Evolutionary conservation across 2,329 filamentous ascomycete genomes (phyloP), one percentile per base, ranked within the genome.

Genomic region (Pyricularia sp.): DNA sequence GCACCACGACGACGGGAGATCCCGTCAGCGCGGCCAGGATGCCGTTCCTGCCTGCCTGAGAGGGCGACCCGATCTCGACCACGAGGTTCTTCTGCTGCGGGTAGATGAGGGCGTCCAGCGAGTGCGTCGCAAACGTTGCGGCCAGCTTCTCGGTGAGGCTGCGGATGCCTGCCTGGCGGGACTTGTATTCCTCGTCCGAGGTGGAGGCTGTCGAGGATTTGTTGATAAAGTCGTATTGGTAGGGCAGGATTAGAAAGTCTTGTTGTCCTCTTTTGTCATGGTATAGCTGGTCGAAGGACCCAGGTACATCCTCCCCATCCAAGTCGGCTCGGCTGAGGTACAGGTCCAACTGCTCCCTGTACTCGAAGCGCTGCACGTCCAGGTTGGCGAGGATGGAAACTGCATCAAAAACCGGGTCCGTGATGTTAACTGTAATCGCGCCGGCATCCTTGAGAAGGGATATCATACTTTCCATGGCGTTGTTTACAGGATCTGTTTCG

Each of bases 51-150:
- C 87, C 87, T n/a, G 78, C 78, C 76, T 90, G 88, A 0, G 81
- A 84, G 0, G 83, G 79, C 0, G 82, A 81, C 3, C 86, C 87
- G 28, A 89, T 76, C 64, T 83, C 82, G 2, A 89, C 86, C 6
- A 88, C 86, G 1, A 90, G 81, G 68, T 88, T 88, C 73, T 83
- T 84, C 73, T 90, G 88, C 74, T 90, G 84, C 0, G 88, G 88
- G 75, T 90, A 90, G 72, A 89, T 83, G 50, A 90, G 72, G 0
- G 84, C 87, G 73, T 88, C 84, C 17, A 90, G 79, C 25, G 59
- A 28, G 71, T 86, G 78, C 0, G 73, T 69, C 0, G 77, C 74
- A 70, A 90, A 88, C 0, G 85, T 86, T 3, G 76, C 70, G n/a
- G 79, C 77, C 2, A 90, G 77, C 0, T 81, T 77, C 1, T 80